phyloP scores from a whole-genome alignment of 148 eudicot genomes.

The Spergularia bocconei region DNA sequence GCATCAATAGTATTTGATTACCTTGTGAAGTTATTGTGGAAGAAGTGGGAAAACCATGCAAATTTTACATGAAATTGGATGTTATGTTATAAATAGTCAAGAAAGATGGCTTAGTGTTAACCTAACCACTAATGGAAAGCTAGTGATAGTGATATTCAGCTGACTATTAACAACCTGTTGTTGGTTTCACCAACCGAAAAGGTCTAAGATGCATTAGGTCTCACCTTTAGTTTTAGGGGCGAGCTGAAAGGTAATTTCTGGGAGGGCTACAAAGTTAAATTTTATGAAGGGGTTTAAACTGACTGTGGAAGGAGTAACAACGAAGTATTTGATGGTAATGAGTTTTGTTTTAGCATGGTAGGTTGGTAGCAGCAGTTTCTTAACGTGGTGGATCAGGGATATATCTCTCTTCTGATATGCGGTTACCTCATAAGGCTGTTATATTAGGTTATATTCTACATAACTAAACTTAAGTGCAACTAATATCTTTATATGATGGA shows the following conservation, averaged over 20 bases:
- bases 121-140: not conserved
- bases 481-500: not conserved
- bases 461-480: not conserved
- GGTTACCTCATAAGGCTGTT: not conserved
- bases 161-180: slow-evolving; percentile 7
- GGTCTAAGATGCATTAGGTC: not conserved
- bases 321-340: not conserved
- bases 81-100: not conserved
- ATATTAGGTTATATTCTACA: not conserved
- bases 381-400: not conserved
- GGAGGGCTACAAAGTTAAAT: not conserved
- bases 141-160: not conserved
- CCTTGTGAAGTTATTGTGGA: not conserved
- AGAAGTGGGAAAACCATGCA: not conserved
- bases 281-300: not conserved
- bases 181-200: not conserved
- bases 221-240: not conserved
- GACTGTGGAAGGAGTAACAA: not conserved
- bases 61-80: not conserved
- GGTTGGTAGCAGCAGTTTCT: not conserved
- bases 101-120: not conserved
- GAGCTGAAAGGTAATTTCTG: not conserved
- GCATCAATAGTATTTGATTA: not conserved
- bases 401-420: not conserved
- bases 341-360: not conserved